Conservation (phyloP, 148 eudicot species). For the Linanthus parryae region DNA sequence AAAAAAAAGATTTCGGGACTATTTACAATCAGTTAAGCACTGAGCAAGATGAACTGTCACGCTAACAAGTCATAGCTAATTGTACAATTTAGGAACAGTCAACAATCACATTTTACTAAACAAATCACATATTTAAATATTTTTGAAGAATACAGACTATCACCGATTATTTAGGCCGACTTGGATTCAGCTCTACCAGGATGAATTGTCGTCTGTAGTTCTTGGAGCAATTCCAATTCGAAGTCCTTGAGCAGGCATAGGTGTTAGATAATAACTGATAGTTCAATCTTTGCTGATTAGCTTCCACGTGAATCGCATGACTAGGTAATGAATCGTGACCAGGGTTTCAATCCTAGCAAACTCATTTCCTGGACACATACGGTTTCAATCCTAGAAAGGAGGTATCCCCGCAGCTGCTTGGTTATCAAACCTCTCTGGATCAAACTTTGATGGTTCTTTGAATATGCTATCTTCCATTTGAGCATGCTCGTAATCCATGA, state of each 20-base stretch:
- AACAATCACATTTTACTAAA: too few relatives aligned
- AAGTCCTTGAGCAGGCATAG: constrained; percentile 36
- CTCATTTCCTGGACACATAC: constrained; percentile 46
- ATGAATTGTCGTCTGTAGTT: too few relatives aligned
- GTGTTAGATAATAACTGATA: constrained; percentile 30
- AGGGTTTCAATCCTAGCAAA: constrained; percentile 42
- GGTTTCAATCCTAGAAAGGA: constrained; percentile 37
- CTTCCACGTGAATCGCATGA: constrained; percentile 37
- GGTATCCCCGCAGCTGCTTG: constrained; percentile 32
- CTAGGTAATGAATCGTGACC: constrained; percentile 31
- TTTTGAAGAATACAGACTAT: too few relatives aligned
- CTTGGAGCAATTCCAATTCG: constrained; percentile 19
- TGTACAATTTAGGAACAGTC: too few relatives aligned
- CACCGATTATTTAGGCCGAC: too few relatives aligned
- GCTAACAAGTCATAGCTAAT: too few relatives aligned
- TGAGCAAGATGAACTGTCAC: too few relatives aligned
- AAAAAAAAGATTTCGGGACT: too few relatives aligned
- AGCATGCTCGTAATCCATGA: constrained; percentile 30
- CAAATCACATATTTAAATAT: too few relatives aligned
- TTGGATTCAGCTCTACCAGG: too few relatives aligned
- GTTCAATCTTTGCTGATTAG: constrained; percentile 25
- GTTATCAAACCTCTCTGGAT: constrained; percentile 36
- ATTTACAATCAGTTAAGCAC: too few relatives aligned
- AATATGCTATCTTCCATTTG: constrained; percentile 34
- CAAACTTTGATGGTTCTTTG: constrained; percentile 34